phyloP scores from a whole-genome alignment of 176 grass and related monocot genomes.

The Phyllostachys edulis region DNA sequence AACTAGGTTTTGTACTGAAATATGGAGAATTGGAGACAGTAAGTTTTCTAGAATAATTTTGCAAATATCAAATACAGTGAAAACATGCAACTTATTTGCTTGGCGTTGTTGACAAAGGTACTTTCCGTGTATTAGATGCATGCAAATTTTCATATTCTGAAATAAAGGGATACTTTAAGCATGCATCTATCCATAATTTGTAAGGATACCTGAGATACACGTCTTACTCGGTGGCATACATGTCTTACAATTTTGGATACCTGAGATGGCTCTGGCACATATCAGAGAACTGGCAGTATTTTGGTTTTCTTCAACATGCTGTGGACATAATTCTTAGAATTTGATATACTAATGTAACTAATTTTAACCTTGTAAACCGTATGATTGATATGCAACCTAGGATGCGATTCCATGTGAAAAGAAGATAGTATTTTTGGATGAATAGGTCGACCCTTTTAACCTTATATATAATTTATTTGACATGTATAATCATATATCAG shows the following conservation, averaged over 20 bases:
- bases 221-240: neutral
- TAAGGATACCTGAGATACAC: neutral
- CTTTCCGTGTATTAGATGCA: neutral
- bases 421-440: neutral
- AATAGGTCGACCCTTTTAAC: neutral
- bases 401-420: neutral
- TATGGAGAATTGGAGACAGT: neutral
- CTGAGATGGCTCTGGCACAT: neutral
- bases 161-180: constrained; percentile 8
- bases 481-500: too few relatives aligned
- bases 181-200: constrained; percentile 4
- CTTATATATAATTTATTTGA: too few relatives aligned
- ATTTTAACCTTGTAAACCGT: neutral
- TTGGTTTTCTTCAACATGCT: neutral
- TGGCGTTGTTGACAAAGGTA: neutral
- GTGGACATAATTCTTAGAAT: neutral
- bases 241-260: neutral
- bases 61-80: neutral
- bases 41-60: constrained; percentile 13
- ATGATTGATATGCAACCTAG: neutral
- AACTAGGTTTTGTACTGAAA: constrained; percentile 22
- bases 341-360: neutral
- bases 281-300: neutral
- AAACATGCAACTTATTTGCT: neutral
- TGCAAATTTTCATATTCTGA: neutral